phyloP scores from a whole-genome alignment of 176 grass and related monocot species.

The Bonia amplexicaulis region DNA sequence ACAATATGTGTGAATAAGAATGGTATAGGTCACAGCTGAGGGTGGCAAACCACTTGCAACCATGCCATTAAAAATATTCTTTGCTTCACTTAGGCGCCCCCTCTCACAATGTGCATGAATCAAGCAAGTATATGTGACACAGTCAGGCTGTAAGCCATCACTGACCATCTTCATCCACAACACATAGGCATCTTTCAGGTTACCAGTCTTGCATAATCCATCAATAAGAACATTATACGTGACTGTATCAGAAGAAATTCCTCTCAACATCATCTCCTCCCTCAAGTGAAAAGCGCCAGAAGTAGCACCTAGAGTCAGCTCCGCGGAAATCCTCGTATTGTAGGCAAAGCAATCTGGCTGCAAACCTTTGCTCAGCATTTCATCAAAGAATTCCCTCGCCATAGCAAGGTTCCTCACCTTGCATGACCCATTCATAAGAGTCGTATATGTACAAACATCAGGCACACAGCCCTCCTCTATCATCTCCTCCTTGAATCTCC shows the following conservation, averaged over 20 bases:
- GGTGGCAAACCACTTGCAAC: constrained; percentile 36
- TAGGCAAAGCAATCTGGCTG: constrained; percentile 61
- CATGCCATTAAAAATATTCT: constrained; percentile 50
- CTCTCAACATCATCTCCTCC: constrained; percentile 54
- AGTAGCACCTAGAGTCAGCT: constrained; percentile 40
- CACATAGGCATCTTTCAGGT: constrained; percentile 50
- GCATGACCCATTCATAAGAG: constrained; percentile 66
- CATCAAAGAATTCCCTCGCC: constrained; percentile 50
- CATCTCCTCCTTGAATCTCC: constrained; percentile 63
- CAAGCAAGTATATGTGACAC: constrained; percentile 69
- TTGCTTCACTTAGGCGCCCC: constrained; percentile 52
- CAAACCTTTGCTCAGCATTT: constrained; percentile 57
- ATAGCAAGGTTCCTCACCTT: constrained; percentile 48
- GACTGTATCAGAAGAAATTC: constrained; percentile 47
- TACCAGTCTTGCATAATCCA: constrained; percentile 56
- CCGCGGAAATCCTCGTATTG: constrained; percentile 43
- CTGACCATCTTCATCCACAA: constrained; percentile 52
- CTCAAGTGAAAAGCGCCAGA: constrained; percentile 45
- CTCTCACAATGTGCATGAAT: constrained; percentile 62
- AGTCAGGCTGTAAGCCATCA: constrained; percentile 53
- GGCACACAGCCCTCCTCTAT: constrained; percentile 29
- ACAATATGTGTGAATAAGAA: constrained; percentile 54
- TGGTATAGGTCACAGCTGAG: constrained; percentile 51
- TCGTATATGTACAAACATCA: constrained; percentile 64
- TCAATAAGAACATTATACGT: constrained; percentile 70